phyloP scores from a whole-genome alignment of 495 filamentous ascomycete species.

The Penicillium tannophilum region DNA sequence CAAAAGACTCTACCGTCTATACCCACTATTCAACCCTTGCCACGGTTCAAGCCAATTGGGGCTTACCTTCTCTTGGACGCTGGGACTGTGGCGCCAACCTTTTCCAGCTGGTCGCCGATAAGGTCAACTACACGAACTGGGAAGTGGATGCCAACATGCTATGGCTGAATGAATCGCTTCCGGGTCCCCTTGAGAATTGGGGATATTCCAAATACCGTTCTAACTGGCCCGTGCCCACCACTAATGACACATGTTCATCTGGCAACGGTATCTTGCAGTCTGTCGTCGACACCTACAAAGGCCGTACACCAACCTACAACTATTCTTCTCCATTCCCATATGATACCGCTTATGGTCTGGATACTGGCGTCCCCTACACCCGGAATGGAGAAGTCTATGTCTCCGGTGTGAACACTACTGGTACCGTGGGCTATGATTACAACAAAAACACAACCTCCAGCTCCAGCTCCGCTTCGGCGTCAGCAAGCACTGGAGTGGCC shows the following conservation, averaged over 20 bases:
- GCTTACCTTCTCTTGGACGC: neutral
- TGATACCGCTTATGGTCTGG: neutral
- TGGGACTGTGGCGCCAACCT: slow-evolving; percentile 1
- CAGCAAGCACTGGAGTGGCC: no score
- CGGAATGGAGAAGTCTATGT: no score
- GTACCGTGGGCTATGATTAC: no score
- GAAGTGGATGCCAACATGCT: neutral
- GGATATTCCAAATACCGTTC: neutral
- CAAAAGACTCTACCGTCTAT: neutral
- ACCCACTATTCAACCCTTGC: neutral
- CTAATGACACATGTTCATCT: neutral
- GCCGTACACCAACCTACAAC: neutral
- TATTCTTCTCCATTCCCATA: neutral
- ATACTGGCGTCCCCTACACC: no score
- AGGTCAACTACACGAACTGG: neutral
- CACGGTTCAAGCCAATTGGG: neutral
- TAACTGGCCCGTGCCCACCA: neutral
- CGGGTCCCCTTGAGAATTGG: neutral
- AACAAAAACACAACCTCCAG: no score
- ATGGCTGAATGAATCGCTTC: neutral
- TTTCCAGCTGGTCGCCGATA: neutral
- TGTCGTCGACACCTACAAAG: neutral
- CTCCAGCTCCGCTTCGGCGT: no score
- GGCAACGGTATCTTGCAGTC: neutral
- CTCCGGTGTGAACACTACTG: no score